Base-by-base conservation (phyloP, 2,329 filamentous ascomycete species). In the Botryotinia globosa region DNA sequence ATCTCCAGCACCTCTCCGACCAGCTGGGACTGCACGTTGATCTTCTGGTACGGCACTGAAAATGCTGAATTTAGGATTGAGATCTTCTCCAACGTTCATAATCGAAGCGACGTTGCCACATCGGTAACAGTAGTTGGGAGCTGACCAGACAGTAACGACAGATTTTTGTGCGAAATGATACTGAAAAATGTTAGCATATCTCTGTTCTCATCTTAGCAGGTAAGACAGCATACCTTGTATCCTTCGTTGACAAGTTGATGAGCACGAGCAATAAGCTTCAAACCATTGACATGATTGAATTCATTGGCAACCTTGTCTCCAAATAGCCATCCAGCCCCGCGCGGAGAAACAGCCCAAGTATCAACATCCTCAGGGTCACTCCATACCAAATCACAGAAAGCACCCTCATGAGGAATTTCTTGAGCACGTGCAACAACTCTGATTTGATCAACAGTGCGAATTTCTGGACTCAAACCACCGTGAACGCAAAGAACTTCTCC, bases 131-230 rank as follows among this genome's bases (percentile, higher is more conserved):
- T 85, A 85, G 74, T 85, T 85, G 25, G 83, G 83, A 34, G 83
- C 83, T 37, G 82, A 84, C 87, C 90, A 92, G 37, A 92, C 90
- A 1, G 90, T 92, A 29, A 97, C 94, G 59, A 98, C 94, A 20
- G 97, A 97, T 83, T 96, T 95, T 81, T 97, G 93, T 71, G 92
- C 88, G 83, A 98, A 98, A 81, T 98, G 95, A 82, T 97, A 98
- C 89, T 93, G 72, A 48, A 69, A 10, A 45, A 29, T 42, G 71
- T 73, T 64, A 44, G 74, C 84, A 77, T 84, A 80, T 75, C 72
- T 22, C 14, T n/a, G 14, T 4, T 29, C 7, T 29, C 42, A 58
- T 39, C 29, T 59, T 59, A 58, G 64, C 14, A 14, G 61, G n/a
- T 37, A 34, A 42, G 34, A 69, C 45, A 45, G 48, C 79, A 73